A percentile compares a stretch with the other conserved stretches of the same genome.
These are phyloP conservation scores for Elsinoe necatrix DNA, from an alignment of 2,329 filamentous ascomycete genomes.

Conservation along the genomic window DNA sequence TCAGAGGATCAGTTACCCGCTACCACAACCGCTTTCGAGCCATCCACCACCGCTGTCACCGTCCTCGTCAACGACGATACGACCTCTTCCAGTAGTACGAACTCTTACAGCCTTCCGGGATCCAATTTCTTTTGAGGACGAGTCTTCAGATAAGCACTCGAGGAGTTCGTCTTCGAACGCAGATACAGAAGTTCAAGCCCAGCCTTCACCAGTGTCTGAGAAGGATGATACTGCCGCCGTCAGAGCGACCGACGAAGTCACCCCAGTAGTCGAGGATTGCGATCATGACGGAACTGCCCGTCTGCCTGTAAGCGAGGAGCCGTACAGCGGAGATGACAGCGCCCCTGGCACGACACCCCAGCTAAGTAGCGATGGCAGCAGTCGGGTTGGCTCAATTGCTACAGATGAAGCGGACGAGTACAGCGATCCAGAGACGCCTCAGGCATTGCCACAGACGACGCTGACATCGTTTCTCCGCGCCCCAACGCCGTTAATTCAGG, in stretches of 20 bases:
- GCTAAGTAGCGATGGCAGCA: constrained; percentile 11
- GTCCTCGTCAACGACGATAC: constrained; percentile 8
- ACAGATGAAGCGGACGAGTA: constrained; percentile 1
- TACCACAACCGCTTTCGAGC: constrained; percentile 7
- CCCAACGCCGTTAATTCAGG: constrained; percentile 17
- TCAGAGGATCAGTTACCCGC: neutral
- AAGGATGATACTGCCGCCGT: neutral
- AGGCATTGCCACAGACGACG: constrained; percentile 5
- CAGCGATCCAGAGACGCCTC: constrained; percentile 16
- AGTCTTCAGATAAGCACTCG: neutral
- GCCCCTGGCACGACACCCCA: constrained; percentile 1
- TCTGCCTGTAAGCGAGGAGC: neutral
- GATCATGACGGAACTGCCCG: neutral
- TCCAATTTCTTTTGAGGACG: neutral
- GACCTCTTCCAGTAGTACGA: neutral
- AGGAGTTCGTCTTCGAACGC: neutral
- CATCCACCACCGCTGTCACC: constrained; percentile 11
- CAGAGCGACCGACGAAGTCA: neutral
- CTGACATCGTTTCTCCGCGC: constrained; percentile 15
- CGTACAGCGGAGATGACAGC: neutral
- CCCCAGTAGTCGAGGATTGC: neutral
- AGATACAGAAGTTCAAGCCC: neutral
- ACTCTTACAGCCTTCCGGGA: constrained; percentile 2
- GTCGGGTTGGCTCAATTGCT: neutral
- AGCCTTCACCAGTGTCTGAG: neutral